These are phyloP conservation scores for Alternaria triticina DNA, from an alignment of 2,329 filamentous ascomycete species.

Conservation along the genomic window DNA sequence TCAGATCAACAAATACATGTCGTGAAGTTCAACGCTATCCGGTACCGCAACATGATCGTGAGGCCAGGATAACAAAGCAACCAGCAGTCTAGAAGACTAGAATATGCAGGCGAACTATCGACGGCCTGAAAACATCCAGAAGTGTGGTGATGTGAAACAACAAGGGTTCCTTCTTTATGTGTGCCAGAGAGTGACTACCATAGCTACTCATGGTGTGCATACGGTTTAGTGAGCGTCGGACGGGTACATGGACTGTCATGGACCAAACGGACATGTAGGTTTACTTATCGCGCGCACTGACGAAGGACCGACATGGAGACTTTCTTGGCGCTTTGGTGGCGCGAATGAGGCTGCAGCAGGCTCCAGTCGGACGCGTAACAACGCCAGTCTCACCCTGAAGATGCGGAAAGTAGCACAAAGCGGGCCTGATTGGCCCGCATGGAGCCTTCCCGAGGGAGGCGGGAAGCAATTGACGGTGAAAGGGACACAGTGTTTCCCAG, in stretches of 20 bases:
- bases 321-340: conserved; percentile 22
- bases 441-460: background rate
- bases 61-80: background rate
- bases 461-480: conserved; percentile 4
- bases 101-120: background rate
- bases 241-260: background rate
- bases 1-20: background rate
- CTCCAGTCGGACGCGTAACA: conserved; percentile 31
- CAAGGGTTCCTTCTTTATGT: background rate
- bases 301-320: conserved; percentile 4
- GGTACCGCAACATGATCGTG: background rate
- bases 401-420: conserved; percentile 13
- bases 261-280: background rate
- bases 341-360: conserved; percentile 30
- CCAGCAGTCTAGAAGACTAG: background rate
- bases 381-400: conserved; percentile 21
- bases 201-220: background rate
- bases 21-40: background rate
- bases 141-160: background rate
- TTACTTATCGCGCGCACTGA: conserved; percentile 4
- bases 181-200: background rate
- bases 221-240: background rate
- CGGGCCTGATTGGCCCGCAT: conserved; percentile 14
- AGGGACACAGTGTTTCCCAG: conserved; percentile 27
- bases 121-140: background rate